Evolutionary conservation across 2,329 filamentous ascomycete genomes (phyloP).

Genomic region (Proliferodiscus dingleyae): DNA sequence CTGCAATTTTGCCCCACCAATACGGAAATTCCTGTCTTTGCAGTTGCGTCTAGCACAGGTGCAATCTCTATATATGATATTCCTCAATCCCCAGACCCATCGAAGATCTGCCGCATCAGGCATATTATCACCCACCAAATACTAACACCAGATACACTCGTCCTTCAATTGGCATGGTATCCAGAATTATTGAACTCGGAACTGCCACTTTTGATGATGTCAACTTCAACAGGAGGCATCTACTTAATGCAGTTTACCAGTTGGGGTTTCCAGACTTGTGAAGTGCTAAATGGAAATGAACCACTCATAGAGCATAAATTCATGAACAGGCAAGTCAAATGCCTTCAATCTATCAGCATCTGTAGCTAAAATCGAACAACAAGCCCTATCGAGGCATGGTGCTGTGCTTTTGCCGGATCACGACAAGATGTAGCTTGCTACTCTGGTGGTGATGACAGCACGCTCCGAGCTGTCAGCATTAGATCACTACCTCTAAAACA

Average conservation of each 20-base stretch:
- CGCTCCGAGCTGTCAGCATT: conserved; percentile 12
- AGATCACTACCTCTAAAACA: neutral
- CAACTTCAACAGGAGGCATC: conserved; percentile 21
- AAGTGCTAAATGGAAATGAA: conserved; percentile 12
- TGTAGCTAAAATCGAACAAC: neutral
- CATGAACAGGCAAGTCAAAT: neutral
- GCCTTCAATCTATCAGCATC: neutral
- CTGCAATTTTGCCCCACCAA: conserved; percentile 67
- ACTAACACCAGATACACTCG: conserved; percentile 33
- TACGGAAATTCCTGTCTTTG: conserved; percentile 47
- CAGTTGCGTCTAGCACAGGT: conserved; percentile 73
- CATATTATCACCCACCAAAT: conserved; percentile 44
- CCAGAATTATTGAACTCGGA: neutral
- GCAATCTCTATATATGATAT: conserved; percentile 60
- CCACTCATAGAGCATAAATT: conserved; percentile 12
- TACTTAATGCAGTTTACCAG: conserved; percentile 15
- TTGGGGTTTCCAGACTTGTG: conserved; percentile 6
- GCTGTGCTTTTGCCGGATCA: conserved; percentile 50
- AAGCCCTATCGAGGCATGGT: conserved; percentile 65
- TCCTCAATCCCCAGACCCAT: conserved; percentile 6
- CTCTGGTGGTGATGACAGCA: conserved; percentile 69
- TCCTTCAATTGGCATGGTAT: conserved; percentile 20
- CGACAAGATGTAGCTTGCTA: conserved; percentile 37
- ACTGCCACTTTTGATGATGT: conserved; percentile 31
- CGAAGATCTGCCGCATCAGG: conserved; percentile 23